phyloP scores from a whole-genome alignment of 2,329 filamentous ascomycete species.

The Didymella glomerata region DNA sequence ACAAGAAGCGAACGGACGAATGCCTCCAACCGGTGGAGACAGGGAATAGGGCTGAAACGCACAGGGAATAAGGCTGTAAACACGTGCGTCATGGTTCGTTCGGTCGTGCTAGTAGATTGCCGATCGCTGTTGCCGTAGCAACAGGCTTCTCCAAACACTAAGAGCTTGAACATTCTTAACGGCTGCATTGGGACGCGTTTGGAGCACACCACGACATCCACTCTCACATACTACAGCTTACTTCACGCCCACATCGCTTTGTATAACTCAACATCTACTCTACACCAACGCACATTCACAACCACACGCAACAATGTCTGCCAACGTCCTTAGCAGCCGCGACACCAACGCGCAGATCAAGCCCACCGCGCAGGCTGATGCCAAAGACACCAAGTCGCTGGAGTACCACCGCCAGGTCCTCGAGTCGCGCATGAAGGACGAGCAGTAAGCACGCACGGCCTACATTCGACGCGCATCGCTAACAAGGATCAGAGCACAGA shows the following conservation, averaged over 20 bases:
- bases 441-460: constrained; percentile 62
- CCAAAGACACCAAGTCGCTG: constrained; percentile 58
- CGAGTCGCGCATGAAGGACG: constrained; percentile 73
- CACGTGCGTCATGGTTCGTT: constrained; percentile 21
- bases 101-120: constrained; percentile 12
- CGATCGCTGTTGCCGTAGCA: constrained; percentile 20
- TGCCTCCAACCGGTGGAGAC: constrained; percentile 20
- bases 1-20: constrained; percentile 15
- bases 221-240: constrained; percentile 6
- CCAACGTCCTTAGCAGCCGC: constrained; percentile 69
- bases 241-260: neutral
- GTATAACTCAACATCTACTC: constrained; percentile 6
- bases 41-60: constrained; percentile 18
- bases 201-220: constrained; percentile 16
- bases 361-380: constrained; percentile 33
- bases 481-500: constrained; percentile 54
- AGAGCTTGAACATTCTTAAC: constrained; percentile 23
- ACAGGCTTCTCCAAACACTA: constrained; percentile 20
- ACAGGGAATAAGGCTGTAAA: constrained; percentile 18
- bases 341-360: constrained; percentile 67
- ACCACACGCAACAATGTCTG: constrained; percentile 59
- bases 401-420: constrained; percentile 81
- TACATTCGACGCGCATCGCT: constrained; percentile 18
- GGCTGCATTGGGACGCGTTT: constrained; percentile 10
- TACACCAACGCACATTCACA: constrained; percentile 7